These are phyloP conservation scores for Oenanthe sinensis DNA, from an alignment of 129 eudicot species.

Conservation along the genomic window DNA sequence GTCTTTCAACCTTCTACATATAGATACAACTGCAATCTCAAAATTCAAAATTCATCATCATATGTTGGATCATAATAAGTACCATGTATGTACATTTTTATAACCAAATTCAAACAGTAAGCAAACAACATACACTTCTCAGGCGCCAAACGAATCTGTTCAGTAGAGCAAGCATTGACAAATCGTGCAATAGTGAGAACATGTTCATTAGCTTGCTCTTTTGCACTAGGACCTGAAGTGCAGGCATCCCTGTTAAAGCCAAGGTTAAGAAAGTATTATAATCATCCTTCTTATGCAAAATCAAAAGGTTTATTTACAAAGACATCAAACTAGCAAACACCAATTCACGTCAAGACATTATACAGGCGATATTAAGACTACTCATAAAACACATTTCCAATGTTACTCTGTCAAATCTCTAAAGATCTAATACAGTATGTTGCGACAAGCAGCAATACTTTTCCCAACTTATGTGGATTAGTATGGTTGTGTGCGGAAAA, in stretches of 20 bases:
- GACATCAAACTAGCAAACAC: neutral
- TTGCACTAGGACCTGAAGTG: slow-evolving; percentile 49
- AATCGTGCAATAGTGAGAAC: slow-evolving; percentile 58
- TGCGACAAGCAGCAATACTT: neutral
- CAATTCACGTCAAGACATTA: neutral
- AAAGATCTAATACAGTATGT: neutral
- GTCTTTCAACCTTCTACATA: slow-evolving; percentile 80
- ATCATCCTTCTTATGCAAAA: neutral
- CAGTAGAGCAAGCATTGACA: slow-evolving; percentile 49
- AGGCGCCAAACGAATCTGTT: slow-evolving; percentile 76
- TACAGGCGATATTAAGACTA: neutral
- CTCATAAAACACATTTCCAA: neutral
- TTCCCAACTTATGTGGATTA: neutral
- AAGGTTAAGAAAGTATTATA: neutral
- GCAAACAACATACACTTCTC: slow-evolving; percentile 54
- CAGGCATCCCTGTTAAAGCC: slow-evolving; percentile 69
- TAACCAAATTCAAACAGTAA: neutral
- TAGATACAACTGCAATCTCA: slow-evolving; percentile 59
- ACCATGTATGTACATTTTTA: neutral
- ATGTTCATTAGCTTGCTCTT: slow-evolving; percentile 55
- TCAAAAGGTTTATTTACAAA: neutral
- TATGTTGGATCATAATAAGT: slow-evolving; percentile 3
- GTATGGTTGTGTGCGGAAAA: neutral
- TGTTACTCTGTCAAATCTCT: neutral
- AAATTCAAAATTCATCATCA: neutral